phyloP scores from a whole-genome alignment of 2,329 filamentous ascomycete genomes.

The Claviceps fusiformis region DNA sequence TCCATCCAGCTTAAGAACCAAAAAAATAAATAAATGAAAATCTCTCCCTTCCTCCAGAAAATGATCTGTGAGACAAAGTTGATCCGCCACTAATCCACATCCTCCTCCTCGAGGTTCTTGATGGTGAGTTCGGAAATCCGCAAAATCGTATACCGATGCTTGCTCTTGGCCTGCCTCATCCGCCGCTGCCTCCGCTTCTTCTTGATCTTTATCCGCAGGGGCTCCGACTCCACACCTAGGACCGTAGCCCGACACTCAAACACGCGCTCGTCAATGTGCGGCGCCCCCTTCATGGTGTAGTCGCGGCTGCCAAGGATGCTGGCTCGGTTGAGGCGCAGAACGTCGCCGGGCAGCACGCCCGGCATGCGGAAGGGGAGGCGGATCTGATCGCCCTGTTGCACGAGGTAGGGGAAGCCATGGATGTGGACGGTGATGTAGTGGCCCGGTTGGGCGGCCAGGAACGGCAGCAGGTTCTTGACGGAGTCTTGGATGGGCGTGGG shows the following conservation, averaged over 20 bases:
- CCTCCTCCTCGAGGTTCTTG: slow-evolving; percentile 29
- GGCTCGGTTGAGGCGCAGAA: slow-evolving; percentile 78
- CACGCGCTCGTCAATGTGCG: slow-evolving; percentile 71
- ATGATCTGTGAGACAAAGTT: too few species aligned
- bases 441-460: slow-evolving; percentile 56
- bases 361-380: slow-evolving; percentile 72
- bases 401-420: slow-evolving; percentile 66
- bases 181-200: slow-evolving; percentile 66
- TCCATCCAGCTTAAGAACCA: not conserved
- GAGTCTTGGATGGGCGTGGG: slow-evolving; percentile 36
- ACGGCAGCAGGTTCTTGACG: slow-evolving; percentile 49
- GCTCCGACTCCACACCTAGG: slow-evolving; percentile 70
- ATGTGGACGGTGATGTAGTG: slow-evolving; percentile 74
- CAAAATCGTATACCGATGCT: slow-evolving; percentile 80
- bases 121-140: slow-evolving; percentile 71
- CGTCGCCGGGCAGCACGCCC: slow-evolving; percentile 63
- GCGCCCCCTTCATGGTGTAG: slow-evolving; percentile 70
- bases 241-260: slow-evolving; percentile 81
- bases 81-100: slow-evolving; percentile 15
- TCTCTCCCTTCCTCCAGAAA: not conserved
- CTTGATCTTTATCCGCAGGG: slow-evolving; percentile 65
- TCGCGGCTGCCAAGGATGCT: slow-evolving; percentile 73
- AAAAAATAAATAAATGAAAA: too few species aligned
- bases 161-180: slow-evolving; percentile 67
- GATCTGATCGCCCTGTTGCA: slow-evolving; percentile 61